A percentile compares a stretch with the other conserved stretches of the same genome.
Conservation (phyloP, 202 grass and related monocot species). For the Schoenoplectus tabernaemontani region DNA sequence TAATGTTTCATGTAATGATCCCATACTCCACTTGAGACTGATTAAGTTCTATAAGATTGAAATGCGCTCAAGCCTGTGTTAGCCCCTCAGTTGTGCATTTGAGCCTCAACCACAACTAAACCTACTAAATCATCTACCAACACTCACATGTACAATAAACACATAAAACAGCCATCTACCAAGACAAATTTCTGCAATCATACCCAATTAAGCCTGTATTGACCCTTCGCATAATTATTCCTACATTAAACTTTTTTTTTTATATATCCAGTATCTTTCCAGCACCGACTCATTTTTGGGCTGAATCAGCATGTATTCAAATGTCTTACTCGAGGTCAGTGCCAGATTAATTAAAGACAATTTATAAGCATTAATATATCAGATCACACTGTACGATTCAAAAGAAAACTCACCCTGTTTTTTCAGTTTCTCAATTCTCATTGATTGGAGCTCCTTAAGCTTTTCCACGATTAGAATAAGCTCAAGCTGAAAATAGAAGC, state of each 20-base stretch:
- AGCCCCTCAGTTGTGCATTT: not conserved
- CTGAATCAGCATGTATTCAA: not conserved
- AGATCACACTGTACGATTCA: not conserved
- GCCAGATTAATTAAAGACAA: not conserved
- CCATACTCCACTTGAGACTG: not conserved
- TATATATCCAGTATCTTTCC: not conserved
- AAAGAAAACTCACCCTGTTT: slow-evolving; percentile 61
- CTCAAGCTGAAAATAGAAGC: slow-evolving; percentile 58
- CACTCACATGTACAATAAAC: not conserved
- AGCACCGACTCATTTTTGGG: not conserved
- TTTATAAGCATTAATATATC: not conserved
- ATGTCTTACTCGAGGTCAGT: not conserved
- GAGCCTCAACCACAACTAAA: not conserved
- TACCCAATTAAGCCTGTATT: not conserved
- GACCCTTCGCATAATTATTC: not conserved
- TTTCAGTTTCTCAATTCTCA: slow-evolving; percentile 89
- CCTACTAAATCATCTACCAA: not conserved
- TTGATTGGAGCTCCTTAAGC: slow-evolving; percentile 87
- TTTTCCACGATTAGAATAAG: slow-evolving; percentile 87
- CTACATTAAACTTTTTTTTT: not conserved
- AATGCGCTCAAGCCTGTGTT: not conserved
- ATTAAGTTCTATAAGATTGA: not conserved
- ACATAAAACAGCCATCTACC: not conserved
- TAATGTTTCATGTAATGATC: not conserved
- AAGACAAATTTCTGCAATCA: not conserved